A percentile compares a stretch with the other conserved stretches of the same genome.
These are phyloP conservation scores for Lepidium africanum DNA, from an alignment of 345 rosid genomes.

Conservation along the genomic window DNA sequence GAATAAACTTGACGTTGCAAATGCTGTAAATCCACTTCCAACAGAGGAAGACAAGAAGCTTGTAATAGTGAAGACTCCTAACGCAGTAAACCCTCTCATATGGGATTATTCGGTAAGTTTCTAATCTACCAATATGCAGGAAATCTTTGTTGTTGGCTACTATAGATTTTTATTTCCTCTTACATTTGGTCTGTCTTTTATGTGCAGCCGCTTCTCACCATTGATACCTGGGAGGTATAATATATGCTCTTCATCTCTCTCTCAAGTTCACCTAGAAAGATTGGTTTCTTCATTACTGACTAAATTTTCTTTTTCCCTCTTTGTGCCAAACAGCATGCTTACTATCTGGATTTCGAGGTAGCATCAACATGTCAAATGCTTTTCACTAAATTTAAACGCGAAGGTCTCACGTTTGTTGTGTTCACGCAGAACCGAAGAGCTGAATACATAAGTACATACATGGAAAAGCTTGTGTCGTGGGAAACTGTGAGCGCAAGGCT, in stretches of 20 bases:
- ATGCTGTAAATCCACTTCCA: constrained; percentile 61
- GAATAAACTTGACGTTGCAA: constrained; percentile 56
- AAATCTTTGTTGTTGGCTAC: neutral
- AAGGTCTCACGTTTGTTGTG: neutral
- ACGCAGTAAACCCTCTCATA: constrained; percentile 88
- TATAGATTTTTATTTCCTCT: neutral
- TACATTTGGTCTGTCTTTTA: constrained; percentile 10
- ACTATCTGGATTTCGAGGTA: constrained; percentile 94
- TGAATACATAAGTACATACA: constrained; percentile 54
- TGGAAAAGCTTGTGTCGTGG: constrained; percentile 92
- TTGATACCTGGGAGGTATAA: constrained; percentile 96
- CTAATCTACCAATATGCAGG: neutral
- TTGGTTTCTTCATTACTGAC: constrained; percentile 10
- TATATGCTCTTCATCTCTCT: neutral
- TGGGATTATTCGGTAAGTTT: constrained; percentile 81
- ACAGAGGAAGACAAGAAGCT: constrained; percentile 74
- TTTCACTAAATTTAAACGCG: neutral
- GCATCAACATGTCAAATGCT: neutral
- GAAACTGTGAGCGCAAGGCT: constrained; percentile 68
- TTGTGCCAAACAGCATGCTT: constrained; percentile 63
- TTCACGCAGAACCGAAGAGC: constrained; percentile 53
- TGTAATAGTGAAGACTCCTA: constrained; percentile 75
- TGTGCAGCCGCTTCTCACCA: constrained; percentile 83
- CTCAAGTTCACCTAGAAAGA: neutral
- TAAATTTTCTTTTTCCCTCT: neutral